A percentile compares a stretch with the other conserved stretches of the same genome.
Conservation (phyloP, 2,329 filamentous ascomycete genomes). For the Pseudocercospora eumusae region DNA sequence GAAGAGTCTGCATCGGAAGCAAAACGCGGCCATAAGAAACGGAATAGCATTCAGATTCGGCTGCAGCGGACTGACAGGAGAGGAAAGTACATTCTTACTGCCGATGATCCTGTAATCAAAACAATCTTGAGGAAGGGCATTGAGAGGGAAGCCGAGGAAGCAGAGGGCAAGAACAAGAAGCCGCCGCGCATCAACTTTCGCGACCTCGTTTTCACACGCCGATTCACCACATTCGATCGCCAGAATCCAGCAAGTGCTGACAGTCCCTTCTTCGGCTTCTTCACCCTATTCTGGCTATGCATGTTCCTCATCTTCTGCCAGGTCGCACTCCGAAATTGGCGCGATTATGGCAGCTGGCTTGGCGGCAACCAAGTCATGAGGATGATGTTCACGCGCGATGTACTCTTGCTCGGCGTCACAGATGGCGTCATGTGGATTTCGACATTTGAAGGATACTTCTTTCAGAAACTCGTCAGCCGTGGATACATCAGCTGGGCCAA, state of each 20-base stretch:
- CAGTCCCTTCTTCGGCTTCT: slow-evolving; percentile 77
- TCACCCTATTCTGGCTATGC: slow-evolving; percentile 74
- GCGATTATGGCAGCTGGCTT: slow-evolving; percentile 66
- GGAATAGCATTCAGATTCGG: slow-evolving; percentile 50
- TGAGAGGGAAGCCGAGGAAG: slow-evolving; percentile 45
- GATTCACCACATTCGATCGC: slow-evolving; percentile 73
- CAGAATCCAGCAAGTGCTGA: slow-evolving; percentile 65
- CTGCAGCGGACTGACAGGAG: slow-evolving; percentile 50
- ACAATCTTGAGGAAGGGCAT: slow-evolving; percentile 49
- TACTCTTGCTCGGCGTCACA: slow-evolving; percentile 56
- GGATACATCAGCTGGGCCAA: slow-evolving; percentile 67
- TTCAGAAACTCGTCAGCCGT: slow-evolving; percentile 63
- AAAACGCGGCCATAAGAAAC: slow-evolving; percentile 23
- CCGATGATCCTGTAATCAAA: slow-evolving; percentile 53
- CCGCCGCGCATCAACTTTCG: slow-evolving; percentile 45
- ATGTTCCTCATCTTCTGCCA: slow-evolving; percentile 67
- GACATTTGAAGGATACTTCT: slow-evolving; percentile 64
- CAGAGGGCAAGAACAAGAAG: slow-evolving; percentile 36
- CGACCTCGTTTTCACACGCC: slow-evolving; percentile 69
- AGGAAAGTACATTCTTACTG: slow-evolving; percentile 52
- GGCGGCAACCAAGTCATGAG: slow-evolving; percentile 72
- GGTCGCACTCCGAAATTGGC: slow-evolving; percentile 69
- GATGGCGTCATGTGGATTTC: slow-evolving; percentile 69
- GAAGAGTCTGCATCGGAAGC: neutral
- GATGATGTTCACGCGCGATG: slow-evolving; percentile 63